phyloP scores from a whole-genome alignment of 257 asterid species.

The Solanum commersonii region DNA sequence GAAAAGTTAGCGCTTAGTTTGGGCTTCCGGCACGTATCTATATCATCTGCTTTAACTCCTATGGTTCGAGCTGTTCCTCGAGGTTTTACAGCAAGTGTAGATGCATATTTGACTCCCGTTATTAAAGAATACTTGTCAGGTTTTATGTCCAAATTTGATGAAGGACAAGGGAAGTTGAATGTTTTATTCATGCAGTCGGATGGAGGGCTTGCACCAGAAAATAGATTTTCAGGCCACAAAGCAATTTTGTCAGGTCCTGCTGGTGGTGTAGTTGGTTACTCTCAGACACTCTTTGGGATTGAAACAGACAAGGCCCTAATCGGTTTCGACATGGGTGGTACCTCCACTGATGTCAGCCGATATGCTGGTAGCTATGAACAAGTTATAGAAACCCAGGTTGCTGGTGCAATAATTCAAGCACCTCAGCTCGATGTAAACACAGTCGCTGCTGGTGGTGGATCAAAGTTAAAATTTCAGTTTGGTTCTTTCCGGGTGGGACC shows the following conservation, averaged over 20 bases:
- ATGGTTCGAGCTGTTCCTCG: conserved; percentile 99
- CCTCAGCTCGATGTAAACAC: conserved; percentile 98
- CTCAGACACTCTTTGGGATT: conserved; percentile 74
- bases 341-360: conserved; percentile 94
- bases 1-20: conserved; percentile 59
- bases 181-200: conserved; percentile 96
- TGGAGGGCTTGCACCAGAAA: conserved; percentile 95
- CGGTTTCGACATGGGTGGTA: conserved; percentile 99
- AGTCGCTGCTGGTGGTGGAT: conserved; percentile 99
- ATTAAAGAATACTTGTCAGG: conserved; percentile 81
- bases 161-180: conserved; percentile 57
- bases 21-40: conserved; percentile 89
- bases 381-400: conserved; percentile 82
- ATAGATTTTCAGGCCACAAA: conserved; percentile 93
- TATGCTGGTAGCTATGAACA: conserved; percentile 93
- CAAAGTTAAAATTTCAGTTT: conserved; percentile 78
- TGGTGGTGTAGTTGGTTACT: conserved; percentile 96
- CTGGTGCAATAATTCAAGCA: conserved; percentile 93
- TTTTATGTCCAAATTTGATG: conserved; percentile 86
- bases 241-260: conserved; percentile 99
- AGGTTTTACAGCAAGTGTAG: conserved; percentile 94
- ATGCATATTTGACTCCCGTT: conserved; percentile 93
- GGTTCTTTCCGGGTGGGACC: conserved; percentile 98
- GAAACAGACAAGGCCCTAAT: conserved; percentile 91
- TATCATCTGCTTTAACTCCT: conserved; percentile 90